Evolutionary conservation across 192 early-diverging fungal genomes (phyloP), one percentile per base, ranked within the genome.

Genomic region (Umbelopsis vinacea): DNA sequence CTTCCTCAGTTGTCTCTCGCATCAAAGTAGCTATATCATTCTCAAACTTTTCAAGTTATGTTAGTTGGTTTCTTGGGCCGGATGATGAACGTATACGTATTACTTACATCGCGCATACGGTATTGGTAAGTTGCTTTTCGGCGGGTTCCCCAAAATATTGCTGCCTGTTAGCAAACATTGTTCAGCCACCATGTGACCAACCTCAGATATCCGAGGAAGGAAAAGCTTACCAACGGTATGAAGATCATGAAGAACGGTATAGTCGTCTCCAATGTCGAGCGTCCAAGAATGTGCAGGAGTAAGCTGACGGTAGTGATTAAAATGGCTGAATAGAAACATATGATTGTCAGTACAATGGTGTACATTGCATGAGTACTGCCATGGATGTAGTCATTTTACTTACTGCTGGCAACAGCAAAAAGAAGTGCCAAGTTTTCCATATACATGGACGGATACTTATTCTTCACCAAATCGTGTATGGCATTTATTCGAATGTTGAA

Each of bases 41-140:
- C 33, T 63, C 57, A 63, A 63, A 63, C 57, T 63, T 26, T 57
- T 4, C n/a, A 9, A 6, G 26, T 11, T 11, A 0, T 29, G 9
- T 26, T 29, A 2, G 29, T 29, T 29, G 3, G 29, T 29, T 3
- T 2, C 29, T 29, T 29, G 3, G 29, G 1, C 29, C 29, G 29
- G 29, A 29, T 29, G 3, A 3, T 29, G 14, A 37, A 10, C 9
- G 19, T 17, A 63, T 11, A 38, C 29, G 2, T 33, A 63, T 12
- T 63, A 63, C 57, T 14, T 35, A 63, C 57, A 63, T 5, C 33
- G 26, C n/a, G 26, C 33, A 63, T 17, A 4, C 57, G 57, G 35
- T 63, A 63, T 12, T 63, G 26, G 14, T 35, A 63, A 14, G 57
- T 63, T 35, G 29, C 57, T 63, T 33, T 63, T 63, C 57, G 26